Evolutionary conservation across 345 rosid species (phyloP).

Genomic region (Brassica nigra): DNA sequence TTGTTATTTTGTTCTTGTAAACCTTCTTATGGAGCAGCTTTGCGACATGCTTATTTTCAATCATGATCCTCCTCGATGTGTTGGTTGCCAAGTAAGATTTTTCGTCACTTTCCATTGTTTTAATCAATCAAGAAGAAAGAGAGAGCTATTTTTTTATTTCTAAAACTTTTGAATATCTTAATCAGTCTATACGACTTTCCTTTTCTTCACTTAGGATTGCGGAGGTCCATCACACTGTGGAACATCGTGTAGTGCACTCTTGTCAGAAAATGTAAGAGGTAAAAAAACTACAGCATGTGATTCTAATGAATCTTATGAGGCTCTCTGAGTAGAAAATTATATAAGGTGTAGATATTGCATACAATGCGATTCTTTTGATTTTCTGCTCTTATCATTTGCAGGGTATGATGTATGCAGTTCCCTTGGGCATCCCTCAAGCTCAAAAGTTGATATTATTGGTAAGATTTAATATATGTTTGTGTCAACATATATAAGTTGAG

Average conservation of each 20-base stretch:
- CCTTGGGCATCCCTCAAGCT: conserved; percentile 63
- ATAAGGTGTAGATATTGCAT: background rate
- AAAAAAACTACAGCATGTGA: conserved; percentile 7
- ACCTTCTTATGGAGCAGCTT: conserved; percentile 66
- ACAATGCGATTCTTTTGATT: conserved; percentile 7
- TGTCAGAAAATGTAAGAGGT: conserved; percentile 65
- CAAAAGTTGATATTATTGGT: conserved; percentile 58
- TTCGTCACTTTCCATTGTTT: conserved; percentile 24
- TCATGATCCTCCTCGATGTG: conserved; percentile 84
- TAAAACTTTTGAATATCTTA: conserved; percentile 1
- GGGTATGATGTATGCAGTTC: conserved; percentile 86
- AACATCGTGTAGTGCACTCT: conserved; percentile 77
- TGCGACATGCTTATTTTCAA: conserved; percentile 85
- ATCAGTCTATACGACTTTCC: conserved; percentile 6
- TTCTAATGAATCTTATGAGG: background rate
- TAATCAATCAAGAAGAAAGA: conserved; percentile 7
- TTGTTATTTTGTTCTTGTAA: conserved; percentile 29
- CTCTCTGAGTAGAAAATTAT: background rate
- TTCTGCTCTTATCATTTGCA: conserved; percentile 41
- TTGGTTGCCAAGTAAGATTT: conserved; percentile 68
- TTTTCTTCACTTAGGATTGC: conserved; percentile 59
- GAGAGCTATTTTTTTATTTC: background rate
- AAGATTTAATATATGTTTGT: background rate
- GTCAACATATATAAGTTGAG: too few relatives aligned
- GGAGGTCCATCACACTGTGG: conserved; percentile 87